Evolutionary conservation across 352 stramenopile species (phyloP), one percentile per base, ranked within the genome.

Genomic region (Globisporangium takayamanum): DNA sequence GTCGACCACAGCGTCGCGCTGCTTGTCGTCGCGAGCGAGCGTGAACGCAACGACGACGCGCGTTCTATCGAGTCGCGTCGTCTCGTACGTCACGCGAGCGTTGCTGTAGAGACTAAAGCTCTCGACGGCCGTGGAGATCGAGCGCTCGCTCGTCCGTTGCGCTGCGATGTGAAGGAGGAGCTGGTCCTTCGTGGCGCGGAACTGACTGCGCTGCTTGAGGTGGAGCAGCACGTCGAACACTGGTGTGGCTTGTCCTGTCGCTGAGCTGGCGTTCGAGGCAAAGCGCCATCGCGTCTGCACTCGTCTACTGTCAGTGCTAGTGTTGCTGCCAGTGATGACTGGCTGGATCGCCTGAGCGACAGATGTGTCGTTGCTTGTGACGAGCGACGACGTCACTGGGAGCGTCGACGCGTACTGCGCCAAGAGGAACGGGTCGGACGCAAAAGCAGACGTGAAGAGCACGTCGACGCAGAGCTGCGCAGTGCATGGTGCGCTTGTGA

Each of bases 171-270:
- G 70, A 4, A 78, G 4, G 0, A 75, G 18, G 8, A 75, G 45
- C 46, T 78, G 61, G 42, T 78, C 67, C 26, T 72, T 55, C 20
- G 15, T 33, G 3, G 64, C 63, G 3, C 55, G 50, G 8, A 60
- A 58, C 33, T 78, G 70, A 39, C 70, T 78, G 45, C 59, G 64
- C 48, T 78, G 70, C 11, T 67, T 64, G 44, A 78, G 50, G 3
- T 62, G 67, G 16, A 78, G 63, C 11, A 78, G 33, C 42, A 78
- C 0, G 20, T 75, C 67, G 30, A 78, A 57, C 10, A 51, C 47
- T 20, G 47, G 58, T 3, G 30, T 0, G 7, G 10, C 7, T 44
- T 28, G 2, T 8, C 22, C 44, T 2, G 16, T 46, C 3, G 22
- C 1, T n/a, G 42, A 28, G 22, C 50, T 47, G 15, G 26, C 22